phyloP scores from a whole-genome alignment of 148 eudicot species.

The Rhododendron vialii region DNA sequence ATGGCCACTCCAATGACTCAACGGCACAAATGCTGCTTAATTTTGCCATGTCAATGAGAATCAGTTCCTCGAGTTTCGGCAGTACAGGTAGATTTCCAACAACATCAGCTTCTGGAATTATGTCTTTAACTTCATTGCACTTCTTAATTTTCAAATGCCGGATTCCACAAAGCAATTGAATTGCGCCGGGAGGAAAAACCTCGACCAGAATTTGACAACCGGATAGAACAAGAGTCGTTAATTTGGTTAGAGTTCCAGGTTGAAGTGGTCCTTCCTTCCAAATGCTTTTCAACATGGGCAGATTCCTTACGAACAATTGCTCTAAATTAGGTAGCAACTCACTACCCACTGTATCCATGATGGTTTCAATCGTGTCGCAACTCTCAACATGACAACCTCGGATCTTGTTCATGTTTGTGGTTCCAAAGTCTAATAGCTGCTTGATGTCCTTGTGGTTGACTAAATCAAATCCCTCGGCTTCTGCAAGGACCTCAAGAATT shows the following conservation, averaged over 20 bases:
- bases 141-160: not conserved
- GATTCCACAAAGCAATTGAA: not conserved
- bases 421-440: not conserved
- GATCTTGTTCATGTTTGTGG: not conserved
- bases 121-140: not conserved
- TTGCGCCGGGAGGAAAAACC: not conserved
- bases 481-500: not conserved
- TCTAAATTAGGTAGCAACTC: constrained; percentile 3
- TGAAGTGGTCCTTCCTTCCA: not conserved
- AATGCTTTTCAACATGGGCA: constrained; percentile 9
- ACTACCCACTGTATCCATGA: not conserved
- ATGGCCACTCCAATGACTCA: constrained; percentile 1
- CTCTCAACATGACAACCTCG: constrained; percentile 7
- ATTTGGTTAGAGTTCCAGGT: constrained; percentile 4
- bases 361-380: constrained; percentile 2
- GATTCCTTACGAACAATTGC: not conserved
- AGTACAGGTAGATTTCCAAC: not conserved
- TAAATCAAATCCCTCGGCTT: not conserved
- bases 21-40: not conserved
- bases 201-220: not conserved
- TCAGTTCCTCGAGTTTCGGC: not conserved
- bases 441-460: constrained; percentile 6
- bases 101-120: not conserved
- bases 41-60: not conserved
- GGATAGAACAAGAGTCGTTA: constrained; percentile 5